phyloP scores from a whole-genome alignment of 805 yeast genomes.

The Henningerozyma blattae region DNA sequence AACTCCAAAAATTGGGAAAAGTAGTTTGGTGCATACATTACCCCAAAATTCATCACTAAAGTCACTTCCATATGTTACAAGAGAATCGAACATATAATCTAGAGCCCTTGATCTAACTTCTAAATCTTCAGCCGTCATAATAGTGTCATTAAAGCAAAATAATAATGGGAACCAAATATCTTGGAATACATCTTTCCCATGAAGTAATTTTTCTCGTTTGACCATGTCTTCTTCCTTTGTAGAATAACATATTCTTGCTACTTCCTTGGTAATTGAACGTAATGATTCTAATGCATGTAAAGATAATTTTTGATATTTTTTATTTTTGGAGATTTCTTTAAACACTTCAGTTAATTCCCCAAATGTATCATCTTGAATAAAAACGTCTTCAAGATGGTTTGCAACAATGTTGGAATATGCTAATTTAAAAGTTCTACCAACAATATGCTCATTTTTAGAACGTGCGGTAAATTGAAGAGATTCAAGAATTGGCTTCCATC shows the following conservation, averaged over 20 bases:
- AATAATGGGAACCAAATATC: constrained; percentile 82
- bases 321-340: constrained; percentile 75
- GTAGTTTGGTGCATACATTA: constrained; percentile 55
- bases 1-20: constrained; percentile 85
- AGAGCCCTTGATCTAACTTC: constrained; percentile 89
- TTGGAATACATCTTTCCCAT: constrained; percentile 32
- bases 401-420: constrained; percentile 45
- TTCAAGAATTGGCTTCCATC: constrained; percentile 85
- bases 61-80: constrained; percentile 66
- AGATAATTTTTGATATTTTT: constrained; percentile 66
- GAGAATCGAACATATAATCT: constrained; percentile 66
- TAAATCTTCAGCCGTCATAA: constrained; percentile 86
- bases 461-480: constrained; percentile 66
- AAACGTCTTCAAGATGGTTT: constrained; percentile 49
- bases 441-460: constrained; percentile 41
- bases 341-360: constrained; percentile 59
- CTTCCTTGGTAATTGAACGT: constrained; percentile 44
- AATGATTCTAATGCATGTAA: constrained; percentile 71
- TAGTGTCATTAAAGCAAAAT: constrained; percentile 73
- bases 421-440: constrained; percentile 50
- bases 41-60: constrained; percentile 78
- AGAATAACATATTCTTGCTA: constrained; percentile 35
- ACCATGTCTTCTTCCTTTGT: constrained; percentile 9
- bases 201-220: constrained; percentile 13
- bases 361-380: constrained; percentile 54